Base-by-base conservation (phyloP, 805 yeast species). In the Ogataea degrootiae region DNA sequence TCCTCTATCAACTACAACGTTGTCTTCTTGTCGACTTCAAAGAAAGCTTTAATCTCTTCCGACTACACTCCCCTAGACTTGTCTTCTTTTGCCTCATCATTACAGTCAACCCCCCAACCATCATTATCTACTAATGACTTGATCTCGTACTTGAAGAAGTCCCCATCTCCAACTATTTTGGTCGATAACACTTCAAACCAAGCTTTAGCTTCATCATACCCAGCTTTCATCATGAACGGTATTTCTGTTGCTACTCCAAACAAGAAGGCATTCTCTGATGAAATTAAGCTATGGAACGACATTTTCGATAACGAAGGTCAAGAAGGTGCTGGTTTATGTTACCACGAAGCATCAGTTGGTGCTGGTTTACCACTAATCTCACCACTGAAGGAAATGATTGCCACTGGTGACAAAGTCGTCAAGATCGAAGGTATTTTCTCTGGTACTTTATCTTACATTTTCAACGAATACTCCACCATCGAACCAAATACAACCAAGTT, bases 301-400 rank as follows among this genome's bases (percentile, higher is more conserved):
- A 80, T 94, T 46, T 87, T 87, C 59, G 62, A 66, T 34, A 68
- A 69, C 44, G 77, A 85, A 34, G 75, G 73, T 36, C 69, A 72
- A 37, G 74, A 77, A 41, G 71, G 73, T 35, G 83, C 82, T 43
- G 91, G 89, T 37, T 75, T 92, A 53, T 96, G 90, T 40, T 92
- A 90, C 75, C 99, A 94, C 64, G 99, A 94, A 75, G 96, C 99
- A 43, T 89, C 97, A 7, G 98, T 94, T 49, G 98, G 98, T 63
- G 99, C 99, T 39, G 99, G 98, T 48, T 77, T 94, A 66, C 99
- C 99, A 50, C 82, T 94, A 52, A 83, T 94, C 59, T 84, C 89
- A 42, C 86, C 97, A 44, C 73, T 94, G 62, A 87, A 83, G 63
- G 99, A 94, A 66, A 76, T 92, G 70, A 76, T 94, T 39, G 78